Base-by-base conservation (phyloP, 129 eudicot species). In the Chrysanthemum makinoi region DNA sequence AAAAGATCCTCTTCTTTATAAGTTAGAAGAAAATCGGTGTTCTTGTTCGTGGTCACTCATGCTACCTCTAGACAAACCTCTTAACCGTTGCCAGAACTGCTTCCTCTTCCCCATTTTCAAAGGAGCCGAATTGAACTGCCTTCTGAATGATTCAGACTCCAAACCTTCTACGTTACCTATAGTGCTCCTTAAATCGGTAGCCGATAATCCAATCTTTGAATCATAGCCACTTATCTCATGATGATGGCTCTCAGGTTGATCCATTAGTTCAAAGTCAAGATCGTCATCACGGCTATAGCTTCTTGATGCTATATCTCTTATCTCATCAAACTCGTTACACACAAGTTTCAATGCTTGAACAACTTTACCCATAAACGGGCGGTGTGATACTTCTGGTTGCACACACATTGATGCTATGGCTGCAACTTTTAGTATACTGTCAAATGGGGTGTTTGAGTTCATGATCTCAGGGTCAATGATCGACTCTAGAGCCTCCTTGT, bases 401-500 rank as follows among this genome's bases (percentile, higher is more conserved):
- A 95, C 99, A 66, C 99, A 95, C 99, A 95, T 90, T 5, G 99
- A 95, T 19, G 99, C 97, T 2, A 95, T 95, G 51, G 99, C 96
- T 19, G 99, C 91, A 20, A 95, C 93, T 82, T 85, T 88, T 72
- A 83, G 76, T 51, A 87, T 65, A 66, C 86, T 90, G 15, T 95
- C 99, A 8, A 83, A 73, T 48, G 91, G 89, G 44, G 80, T 74
- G 70, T 74, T 51, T 35, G 87, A 73, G 71, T 47, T 80, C 44
- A 58, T 16, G 57, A 95, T 62, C 14, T 78, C 22, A 6, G 83
- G 88, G 61, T 95, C 99, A 0, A 88, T 76, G 67, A 86, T 73
- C 5, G 65, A 73, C 57, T 86, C 89, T 8, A 95, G 78, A 9
- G 91, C 82, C 18, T 95, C 97, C 35, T 77, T 75, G 56, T 75